phyloP scores from a whole-genome alignment of 202 grass and related monocot species.

The Hordeum pubiflorum region DNA sequence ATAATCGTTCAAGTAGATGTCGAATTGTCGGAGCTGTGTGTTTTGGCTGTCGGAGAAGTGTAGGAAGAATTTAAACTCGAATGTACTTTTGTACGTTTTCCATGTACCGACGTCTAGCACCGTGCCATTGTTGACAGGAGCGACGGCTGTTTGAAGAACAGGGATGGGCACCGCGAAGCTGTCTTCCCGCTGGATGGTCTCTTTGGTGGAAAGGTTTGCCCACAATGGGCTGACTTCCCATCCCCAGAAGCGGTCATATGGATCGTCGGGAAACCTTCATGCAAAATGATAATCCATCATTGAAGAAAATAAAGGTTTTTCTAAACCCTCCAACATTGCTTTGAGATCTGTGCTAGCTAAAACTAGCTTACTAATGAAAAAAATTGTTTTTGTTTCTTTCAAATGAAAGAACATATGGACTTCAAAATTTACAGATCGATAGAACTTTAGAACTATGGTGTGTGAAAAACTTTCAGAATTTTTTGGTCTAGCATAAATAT shows the following conservation, averaged over 20 bases:
- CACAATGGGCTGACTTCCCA: background rate
- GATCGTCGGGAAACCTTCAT: background rate
- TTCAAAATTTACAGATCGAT: too few species aligned
- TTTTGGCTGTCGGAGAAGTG: conserved; percentile 18
- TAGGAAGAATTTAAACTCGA: background rate
- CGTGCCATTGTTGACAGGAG: background rate
- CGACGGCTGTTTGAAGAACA: conserved; percentile 14
- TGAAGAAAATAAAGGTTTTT: too few species aligned
- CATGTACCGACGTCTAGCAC: background rate
- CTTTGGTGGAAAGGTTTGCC: background rate
- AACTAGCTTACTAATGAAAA: too few species aligned
- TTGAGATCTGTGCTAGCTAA: too few species aligned
- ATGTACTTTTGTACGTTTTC: accelerated
- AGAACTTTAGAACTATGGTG: too few species aligned
- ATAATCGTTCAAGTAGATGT: background rate
- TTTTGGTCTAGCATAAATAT: too few species aligned
- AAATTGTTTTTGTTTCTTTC: too few species aligned
- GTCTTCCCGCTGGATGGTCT: background rate
- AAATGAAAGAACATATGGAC: too few species aligned
- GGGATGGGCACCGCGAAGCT: background rate
- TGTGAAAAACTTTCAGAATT: too few species aligned
- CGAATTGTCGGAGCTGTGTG: background rate
- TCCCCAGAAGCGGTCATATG: background rate
- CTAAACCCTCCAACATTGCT: too few species aligned
- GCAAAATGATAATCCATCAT: background rate